phyloP scores from a whole-genome alignment of 208 protist species.

The Acanthamoeba royreba region DNA sequence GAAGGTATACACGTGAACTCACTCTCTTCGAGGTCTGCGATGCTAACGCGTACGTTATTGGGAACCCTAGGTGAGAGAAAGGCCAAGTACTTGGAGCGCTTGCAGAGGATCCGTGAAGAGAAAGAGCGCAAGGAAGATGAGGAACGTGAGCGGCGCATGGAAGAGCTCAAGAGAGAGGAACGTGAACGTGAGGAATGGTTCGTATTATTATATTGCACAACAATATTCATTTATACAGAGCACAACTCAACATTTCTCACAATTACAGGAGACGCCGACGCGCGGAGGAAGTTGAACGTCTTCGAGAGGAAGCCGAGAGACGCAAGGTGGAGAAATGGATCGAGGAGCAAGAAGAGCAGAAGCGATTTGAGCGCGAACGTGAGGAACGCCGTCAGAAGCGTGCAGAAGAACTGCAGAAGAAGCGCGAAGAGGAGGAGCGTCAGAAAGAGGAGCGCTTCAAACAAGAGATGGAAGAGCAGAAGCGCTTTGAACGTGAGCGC shows the following conservation, averaged over 20 bases:
- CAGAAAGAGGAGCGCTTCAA: conserved; percentile 7
- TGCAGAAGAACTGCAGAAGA: not conserved
- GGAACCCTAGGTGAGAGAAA: not conserved
- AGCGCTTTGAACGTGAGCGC: not conserved
- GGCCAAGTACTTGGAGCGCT: not conserved
- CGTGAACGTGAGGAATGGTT: not conserved
- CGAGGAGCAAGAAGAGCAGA: not conserved
- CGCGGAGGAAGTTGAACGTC: not conserved
- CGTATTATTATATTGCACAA: not conserved
- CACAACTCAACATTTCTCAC: not conserved
- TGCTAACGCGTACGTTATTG: not conserved
- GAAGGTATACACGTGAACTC: not conserved
- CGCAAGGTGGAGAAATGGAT: not conserved
- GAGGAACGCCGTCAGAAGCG: not conserved
- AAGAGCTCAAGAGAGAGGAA: conserved; percentile 18
- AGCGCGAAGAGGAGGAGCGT: conserved; percentile 14
- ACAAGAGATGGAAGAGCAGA: not conserved
- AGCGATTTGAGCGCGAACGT: not conserved
- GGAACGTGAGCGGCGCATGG: conserved; percentile 18
- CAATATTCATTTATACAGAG: not conserved
- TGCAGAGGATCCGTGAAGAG: not conserved
- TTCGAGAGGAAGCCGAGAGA: not conserved
- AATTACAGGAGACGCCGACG: not conserved
- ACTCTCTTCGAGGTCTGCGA: not conserved
- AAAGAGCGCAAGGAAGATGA: conserved; percentile 29